A percentile compares a stretch with the other conserved stretches of the same genome.
Conservation (phyloP, 1,139 yeast species). For the Protomyces inouyei region DNA sequence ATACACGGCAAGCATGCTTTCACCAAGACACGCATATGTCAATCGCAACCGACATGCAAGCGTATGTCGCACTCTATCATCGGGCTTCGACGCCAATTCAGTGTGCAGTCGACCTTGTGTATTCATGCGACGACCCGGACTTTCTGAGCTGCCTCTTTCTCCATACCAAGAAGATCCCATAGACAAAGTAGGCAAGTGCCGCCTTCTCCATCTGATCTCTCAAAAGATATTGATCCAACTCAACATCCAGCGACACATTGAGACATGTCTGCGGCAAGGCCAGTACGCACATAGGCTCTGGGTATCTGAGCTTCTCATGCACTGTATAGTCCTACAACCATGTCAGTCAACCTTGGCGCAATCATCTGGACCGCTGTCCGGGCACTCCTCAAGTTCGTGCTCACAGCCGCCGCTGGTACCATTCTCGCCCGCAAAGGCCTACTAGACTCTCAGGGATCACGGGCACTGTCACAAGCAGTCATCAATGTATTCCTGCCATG, state of each 20-base stretch:
- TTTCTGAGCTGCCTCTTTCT: no score
- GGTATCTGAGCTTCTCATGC: background rate
- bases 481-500: slow-evolving; percentile 66
- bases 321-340: background rate
- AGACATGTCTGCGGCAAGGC: background rate
- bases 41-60: no score
- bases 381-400: slow-evolving; percentile 17
- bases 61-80: no score
- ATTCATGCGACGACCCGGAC: no score
- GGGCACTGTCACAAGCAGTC: slow-evolving; percentile 21
- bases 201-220: no score
- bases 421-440: slow-evolving; percentile 16
- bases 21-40: no score
- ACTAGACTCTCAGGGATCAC: slow-evolving; percentile 15
- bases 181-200: no score
- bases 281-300: background rate
- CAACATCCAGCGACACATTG: background rate
- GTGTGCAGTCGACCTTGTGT: no score
- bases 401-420: slow-evolving; percentile 14
- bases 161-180: no score
- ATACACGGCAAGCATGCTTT: background rate
- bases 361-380: slow-evolving; percentile 25
- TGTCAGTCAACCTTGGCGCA: slow-evolving; percentile 16
- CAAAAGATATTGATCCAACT: background rate
- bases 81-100: no score